Evolutionary conservation across 345 rosid genomes (phyloP).

Genomic region (Sapria himalayana): DNA sequence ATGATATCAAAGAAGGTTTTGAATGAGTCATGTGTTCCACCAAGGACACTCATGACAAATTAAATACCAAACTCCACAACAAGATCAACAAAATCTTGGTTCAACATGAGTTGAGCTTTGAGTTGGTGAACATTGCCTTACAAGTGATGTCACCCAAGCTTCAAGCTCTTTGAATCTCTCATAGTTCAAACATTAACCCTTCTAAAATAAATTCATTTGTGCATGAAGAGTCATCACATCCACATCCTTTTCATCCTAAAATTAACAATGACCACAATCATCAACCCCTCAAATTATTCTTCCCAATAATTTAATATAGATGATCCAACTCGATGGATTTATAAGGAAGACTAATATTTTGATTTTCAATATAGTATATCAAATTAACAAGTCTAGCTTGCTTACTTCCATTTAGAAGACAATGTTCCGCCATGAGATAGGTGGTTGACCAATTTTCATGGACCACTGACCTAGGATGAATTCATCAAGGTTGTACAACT

Average conservation of each 20-base stretch:
- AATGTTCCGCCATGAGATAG: neutral
- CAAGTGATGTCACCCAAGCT: neutral
- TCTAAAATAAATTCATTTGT: neutral
- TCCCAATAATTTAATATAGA: neutral
- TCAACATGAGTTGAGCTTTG: neutral
- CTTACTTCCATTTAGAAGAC: neutral
- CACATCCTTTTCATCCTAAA: neutral
- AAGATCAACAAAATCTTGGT: neutral
- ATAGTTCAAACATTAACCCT: neutral
- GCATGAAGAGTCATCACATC: neutral
- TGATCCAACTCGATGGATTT: neutral
- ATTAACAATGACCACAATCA: neutral
- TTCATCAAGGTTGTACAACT: neutral
- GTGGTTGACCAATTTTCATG: neutral
- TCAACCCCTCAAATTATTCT: neutral
- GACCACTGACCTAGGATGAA: neutral
- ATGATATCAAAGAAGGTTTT: neutral
- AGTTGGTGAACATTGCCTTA: neutral
- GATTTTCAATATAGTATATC: neutral
- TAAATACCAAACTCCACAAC: neutral
- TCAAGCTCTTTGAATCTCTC: neutral
- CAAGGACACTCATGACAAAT: neutral
- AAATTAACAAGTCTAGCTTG: neutral
- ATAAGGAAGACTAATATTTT: neutral
- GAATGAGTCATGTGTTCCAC: too few species aligned